phyloP scores from a whole-genome alignment of 805 yeast species.

The Candida odintsovae region DNA sequence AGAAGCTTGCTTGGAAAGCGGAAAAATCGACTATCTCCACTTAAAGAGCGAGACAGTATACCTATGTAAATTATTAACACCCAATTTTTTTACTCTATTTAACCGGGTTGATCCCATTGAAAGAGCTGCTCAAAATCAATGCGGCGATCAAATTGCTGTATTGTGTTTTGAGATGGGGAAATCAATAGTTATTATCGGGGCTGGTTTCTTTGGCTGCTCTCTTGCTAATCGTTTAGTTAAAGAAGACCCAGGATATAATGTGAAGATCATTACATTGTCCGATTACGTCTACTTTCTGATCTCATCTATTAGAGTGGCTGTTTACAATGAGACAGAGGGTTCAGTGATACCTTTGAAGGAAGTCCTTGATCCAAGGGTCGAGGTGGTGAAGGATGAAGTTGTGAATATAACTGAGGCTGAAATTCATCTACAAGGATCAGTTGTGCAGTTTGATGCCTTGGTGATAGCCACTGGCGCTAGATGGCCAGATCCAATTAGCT shows the following conservation, averaged over 20 bases:
- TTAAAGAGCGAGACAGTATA: too few species aligned
- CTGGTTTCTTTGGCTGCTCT: slow-evolving; percentile 13
- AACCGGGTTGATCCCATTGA: too few species aligned
- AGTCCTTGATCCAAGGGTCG: slow-evolving; percentile 12
- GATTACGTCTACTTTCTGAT: slow-evolving; percentile 8
- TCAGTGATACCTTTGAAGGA: slow-evolving; percentile 10
- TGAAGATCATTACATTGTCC: slow-evolving; percentile 10
- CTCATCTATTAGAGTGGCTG: slow-evolving; percentile 8
- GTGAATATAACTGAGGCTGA: slow-evolving; percentile 7
- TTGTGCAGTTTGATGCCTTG: slow-evolving; percentile 19
- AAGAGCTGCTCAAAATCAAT: too few species aligned
- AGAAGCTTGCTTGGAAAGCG: too few species aligned
- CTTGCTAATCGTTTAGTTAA: slow-evolving; percentile 10
- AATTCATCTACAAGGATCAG: slow-evolving; percentile 12
- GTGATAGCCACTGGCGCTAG: slow-evolving; percentile 28
- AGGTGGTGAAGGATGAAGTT: slow-evolving; percentile 14
- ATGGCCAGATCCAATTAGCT: slow-evolving; percentile 24
- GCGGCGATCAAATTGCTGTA: too few species aligned
- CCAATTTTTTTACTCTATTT: too few species aligned
- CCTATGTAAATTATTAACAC: too few species aligned
- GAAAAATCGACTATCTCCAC: too few species aligned
- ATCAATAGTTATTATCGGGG: neutral
- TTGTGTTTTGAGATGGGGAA: neutral
- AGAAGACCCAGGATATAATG: neutral
- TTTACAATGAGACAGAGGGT: slow-evolving; percentile 4